These are phyloP conservation scores for Kazachstania psychrophila DNA, from an alignment of 805 yeast genomes.

Conservation along the genomic window DNA sequence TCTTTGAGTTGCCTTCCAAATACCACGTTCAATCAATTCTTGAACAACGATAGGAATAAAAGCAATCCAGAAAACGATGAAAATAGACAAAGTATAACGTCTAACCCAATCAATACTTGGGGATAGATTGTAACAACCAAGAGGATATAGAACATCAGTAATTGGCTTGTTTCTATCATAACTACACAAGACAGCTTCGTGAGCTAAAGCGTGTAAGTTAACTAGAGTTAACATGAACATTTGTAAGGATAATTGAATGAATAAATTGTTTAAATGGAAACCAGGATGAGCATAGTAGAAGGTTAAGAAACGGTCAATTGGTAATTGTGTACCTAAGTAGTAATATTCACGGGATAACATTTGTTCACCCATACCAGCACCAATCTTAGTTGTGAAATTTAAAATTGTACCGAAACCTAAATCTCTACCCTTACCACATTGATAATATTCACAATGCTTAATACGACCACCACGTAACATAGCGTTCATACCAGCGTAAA, in stretches of 20 bases:
- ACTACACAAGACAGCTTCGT: constrained; percentile 59
- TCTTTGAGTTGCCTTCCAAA: constrained; percentile 65
- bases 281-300: constrained; percentile 85
- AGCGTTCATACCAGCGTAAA: constrained; percentile 83
- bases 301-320: constrained; percentile 70
- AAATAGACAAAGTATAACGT: constrained; percentile 71
- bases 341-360: constrained; percentile 77
- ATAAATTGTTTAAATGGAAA: constrained; percentile 72
- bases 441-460: constrained; percentile 79
- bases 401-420: constrained; percentile 78
- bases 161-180: constrained; percentile 58
- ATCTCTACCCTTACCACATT: constrained; percentile 89
- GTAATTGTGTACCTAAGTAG: constrained; percentile 71
- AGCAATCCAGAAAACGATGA: constrained; percentile 73
- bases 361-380: constrained; percentile 92
- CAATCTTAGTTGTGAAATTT: constrained; percentile 80
- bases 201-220: constrained; percentile 64
- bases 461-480: constrained; percentile 78
- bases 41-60: constrained; percentile 71
- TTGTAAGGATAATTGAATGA: constrained; percentile 68
- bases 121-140: constrained; percentile 63
- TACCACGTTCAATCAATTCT: constrained; percentile 74
- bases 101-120: constrained; percentile 77
- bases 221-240: constrained; percentile 60
- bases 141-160: constrained; percentile 56